Evolutionary conservation across 331 rosid species (phyloP), one percentile per base, ranked within the genome.

Genomic region (Prunus yedoensis): DNA sequence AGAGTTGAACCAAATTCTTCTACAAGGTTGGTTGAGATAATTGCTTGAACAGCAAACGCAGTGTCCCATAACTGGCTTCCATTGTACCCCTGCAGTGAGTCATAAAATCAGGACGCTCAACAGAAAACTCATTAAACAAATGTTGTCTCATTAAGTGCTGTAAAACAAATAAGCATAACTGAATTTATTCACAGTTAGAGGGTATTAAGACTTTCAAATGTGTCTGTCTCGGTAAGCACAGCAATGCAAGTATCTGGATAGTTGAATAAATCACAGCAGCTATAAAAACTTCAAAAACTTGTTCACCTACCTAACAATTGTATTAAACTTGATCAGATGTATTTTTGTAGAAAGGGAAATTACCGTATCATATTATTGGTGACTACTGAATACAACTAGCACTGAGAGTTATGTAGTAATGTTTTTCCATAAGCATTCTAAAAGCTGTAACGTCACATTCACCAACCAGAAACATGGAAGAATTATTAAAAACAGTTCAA

Each of bases 1-100:
- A 93, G 78, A 79, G 84, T 82, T 79, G 84, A 78, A 73, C 90
- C 83, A 74, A 75, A 90, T 70, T 93, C 96, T 63, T 90, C 88
- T 60, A 72, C 8, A 35, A 93, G 91, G 80, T 85, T 77, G 71
- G 93, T 77, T 73, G 97, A 87, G 63, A 93, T 71, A 66, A 93
- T 87, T 79, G 97, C 97, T 82, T 93, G 97, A 80, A 76, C 85
- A 25, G 89, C 80, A 85, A 90, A 93, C 41, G 88, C 73, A 77
- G 95, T 79, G 78, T 93, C 98, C 98, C 98, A 90, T n/a, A 85
- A 71, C 82, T 89, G 94, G 86, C 96, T 90, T 79, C 98, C 98
- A 82, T 93, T 93, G 80, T 93, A 93, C 60, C 98, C 98, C 98
- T 93, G 89, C 74, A 77, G 76, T 75, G 79, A 59, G 70, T 73